Conservation (phyloP, 2,329 filamentous ascomycete genomes). For the Ophiostoma sp. region DNA sequence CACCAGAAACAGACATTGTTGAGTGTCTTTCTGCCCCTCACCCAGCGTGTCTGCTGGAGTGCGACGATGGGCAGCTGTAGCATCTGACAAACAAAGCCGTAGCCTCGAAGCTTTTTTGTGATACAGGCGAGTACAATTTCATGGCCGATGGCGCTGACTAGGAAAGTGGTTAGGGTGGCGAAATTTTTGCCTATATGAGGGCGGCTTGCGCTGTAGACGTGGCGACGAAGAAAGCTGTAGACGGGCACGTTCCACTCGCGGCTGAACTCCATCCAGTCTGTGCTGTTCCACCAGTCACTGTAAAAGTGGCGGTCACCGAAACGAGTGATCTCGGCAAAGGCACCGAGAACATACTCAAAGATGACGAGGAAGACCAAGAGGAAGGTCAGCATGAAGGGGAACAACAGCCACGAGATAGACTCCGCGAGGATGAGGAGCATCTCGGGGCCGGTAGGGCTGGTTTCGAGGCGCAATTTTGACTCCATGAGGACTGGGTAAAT, state of each 20-base stretch:
- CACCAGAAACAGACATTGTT: slow-evolving; percentile 92
- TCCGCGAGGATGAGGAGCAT: slow-evolving; percentile 76
- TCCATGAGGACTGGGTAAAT: slow-evolving; percentile 84
- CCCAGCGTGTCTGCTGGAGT: slow-evolving; percentile 73
- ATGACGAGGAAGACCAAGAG: slow-evolving; percentile 95
- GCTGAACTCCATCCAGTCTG: slow-evolving; percentile 92
- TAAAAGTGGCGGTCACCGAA: slow-evolving; percentile 97
- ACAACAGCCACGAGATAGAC: slow-evolving; percentile 84
- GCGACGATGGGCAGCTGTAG: slow-evolving; percentile 92
- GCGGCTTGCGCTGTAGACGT: slow-evolving; percentile 83
- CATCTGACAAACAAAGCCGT: slow-evolving; percentile 95
- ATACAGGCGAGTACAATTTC: slow-evolving; percentile 98
- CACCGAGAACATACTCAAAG: slow-evolving; percentile 93
- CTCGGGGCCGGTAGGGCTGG: slow-evolving; percentile 50
- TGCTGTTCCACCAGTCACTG: slow-evolving; percentile 68
- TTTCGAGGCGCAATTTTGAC: slow-evolving; percentile 52
- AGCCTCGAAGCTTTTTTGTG: slow-evolving; percentile 91
- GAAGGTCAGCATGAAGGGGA: slow-evolving; percentile 96
- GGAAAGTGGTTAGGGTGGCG: slow-evolving; percentile 84
- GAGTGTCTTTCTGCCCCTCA: slow-evolving; percentile 67
- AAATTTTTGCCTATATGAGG: slow-evolving; percentile 68
- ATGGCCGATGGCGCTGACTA: slow-evolving; percentile 83
- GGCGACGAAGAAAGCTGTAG: slow-evolving; percentile 87
- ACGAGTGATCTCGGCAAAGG: slow-evolving; percentile 87
- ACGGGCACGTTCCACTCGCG: slow-evolving; percentile 98